Evolutionary conservation across 2,329 filamentous ascomycete genomes (phyloP), one percentile per base, ranked within the genome.

Genomic region (Sporothrix pallida): DNA sequence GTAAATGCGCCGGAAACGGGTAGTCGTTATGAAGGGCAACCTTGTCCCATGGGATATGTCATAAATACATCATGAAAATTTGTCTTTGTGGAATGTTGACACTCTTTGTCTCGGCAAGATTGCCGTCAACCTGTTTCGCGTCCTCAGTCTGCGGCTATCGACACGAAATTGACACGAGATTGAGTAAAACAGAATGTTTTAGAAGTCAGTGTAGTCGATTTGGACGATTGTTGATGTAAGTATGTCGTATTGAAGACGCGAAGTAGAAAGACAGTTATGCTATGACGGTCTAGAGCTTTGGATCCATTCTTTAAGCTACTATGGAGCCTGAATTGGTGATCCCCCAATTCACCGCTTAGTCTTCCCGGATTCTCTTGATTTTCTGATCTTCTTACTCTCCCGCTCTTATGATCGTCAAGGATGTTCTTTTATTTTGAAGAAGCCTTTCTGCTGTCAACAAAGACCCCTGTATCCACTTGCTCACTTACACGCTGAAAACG

Each of bases 41-140:
- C 2, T 42, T 63, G 60, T 44, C 2, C 17, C 12, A 9, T 20
- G 3, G n/a, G 13, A 67, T 17, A 48, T 12, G 62, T 15, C n/a
- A 20, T 17, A 48, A 56, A 56, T 9, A 12, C 52, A 56, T 56
- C 20, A 56, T 7, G n/a, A 56, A 26, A 17, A 65, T 23, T 10
- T 42, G 12, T 1, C 26, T 48, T 20, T 65, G 10, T 48, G n/a
- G 42, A 65, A 15, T 15, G 1, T 12, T 65, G 42, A 42, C n/a
- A 46, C 56, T 26, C 17, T 26, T 23, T 67, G 62, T 67, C 62
- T 48, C 62, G 42, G 62, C n/a, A 67, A 48, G 20, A 67, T 17
- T 60, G 42, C 62, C 42, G 42, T 42, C n/a, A 13, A 15, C 4
- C 20, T 67, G 62, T 44, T 48, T 67, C 12, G 42, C 6, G 42